phyloP scores from a whole-genome alignment of 1,284 basidiomycete genomes.

The Taiwanofungus camphoratus region DNA sequence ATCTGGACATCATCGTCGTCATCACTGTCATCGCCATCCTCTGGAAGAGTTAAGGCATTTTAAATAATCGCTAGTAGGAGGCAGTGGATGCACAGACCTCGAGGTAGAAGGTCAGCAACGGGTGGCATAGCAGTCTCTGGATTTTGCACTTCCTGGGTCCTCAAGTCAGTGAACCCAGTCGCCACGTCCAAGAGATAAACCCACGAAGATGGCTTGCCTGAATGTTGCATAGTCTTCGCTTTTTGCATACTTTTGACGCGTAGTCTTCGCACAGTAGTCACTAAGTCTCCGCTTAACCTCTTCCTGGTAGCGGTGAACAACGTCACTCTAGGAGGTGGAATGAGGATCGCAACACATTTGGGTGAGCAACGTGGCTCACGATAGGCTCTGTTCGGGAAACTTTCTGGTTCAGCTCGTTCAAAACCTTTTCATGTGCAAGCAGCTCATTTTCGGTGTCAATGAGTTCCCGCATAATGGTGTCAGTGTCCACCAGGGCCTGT shows the following conservation, averaged over 20 bases:
- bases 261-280: conserved; percentile 53
- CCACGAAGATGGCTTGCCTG: conserved; percentile 62
- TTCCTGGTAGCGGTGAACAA: conserved; percentile 40
- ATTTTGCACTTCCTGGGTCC: conserved; percentile 58
- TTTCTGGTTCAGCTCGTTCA: conserved; percentile 52
- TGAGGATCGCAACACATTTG: not conserved
- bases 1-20: conserved; percentile 79
- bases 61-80: too few relatives aligned
- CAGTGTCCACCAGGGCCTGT: conserved; percentile 55
- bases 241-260: conserved; percentile 71
- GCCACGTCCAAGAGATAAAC: conserved; percentile 20
- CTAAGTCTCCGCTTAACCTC: conserved; percentile 37
- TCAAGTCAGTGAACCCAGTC: not conserved
- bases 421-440: conserved; percentile 43
- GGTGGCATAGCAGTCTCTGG: conserved; percentile 69
- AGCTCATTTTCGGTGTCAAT: conserved; percentile 63
- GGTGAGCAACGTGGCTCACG: conserved; percentile 35
- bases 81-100: too few relatives aligned
- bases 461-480: conserved; percentile 57
- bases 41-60: conserved; percentile 29
- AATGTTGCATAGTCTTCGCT: conserved; percentile 58
- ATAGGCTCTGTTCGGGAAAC: conserved; percentile 49
- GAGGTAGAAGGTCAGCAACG: conserved; percentile 63
- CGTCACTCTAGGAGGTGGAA: conserved; percentile 44
- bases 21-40: conserved; percentile 71